phyloP scores from a whole-genome alignment of 768 basidiomycete species.

The Hygrocybe coccinea region DNA sequence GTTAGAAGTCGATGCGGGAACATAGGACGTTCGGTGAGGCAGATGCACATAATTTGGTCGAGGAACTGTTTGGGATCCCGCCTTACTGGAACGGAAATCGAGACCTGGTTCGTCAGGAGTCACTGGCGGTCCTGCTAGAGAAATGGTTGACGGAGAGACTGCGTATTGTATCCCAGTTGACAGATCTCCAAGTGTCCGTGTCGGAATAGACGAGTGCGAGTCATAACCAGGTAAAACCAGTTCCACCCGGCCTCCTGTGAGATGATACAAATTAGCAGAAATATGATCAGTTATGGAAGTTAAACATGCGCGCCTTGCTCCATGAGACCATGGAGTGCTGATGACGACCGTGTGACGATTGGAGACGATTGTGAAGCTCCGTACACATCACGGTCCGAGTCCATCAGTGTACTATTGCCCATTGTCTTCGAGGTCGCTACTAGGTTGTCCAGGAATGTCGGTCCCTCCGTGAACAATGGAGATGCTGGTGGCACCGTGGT shows the following conservation, averaged over 20 bases:
- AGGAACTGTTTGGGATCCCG: background rate
- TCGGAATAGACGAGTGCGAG: constrained; percentile 31
- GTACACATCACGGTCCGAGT: constrained; percentile 27
- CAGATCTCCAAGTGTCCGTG: constrained; percentile 38
- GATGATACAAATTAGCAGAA: background rate
- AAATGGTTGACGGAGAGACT: background rate
- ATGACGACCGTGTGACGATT: constrained; percentile 29
- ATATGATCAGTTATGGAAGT: background rate
- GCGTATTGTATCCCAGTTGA: constrained; percentile 29
- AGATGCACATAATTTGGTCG: background rate
- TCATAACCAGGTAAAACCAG: constrained; percentile 36
- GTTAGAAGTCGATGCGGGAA: background rate
- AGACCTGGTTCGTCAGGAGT: background rate
- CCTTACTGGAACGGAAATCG: background rate
- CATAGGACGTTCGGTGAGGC: background rate
- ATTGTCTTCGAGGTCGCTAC: constrained; percentile 14
- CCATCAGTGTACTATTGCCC: constrained; percentile 23
- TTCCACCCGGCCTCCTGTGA: constrained; percentile 54
- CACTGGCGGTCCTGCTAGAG: background rate
- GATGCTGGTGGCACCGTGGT: constrained; percentile 28
- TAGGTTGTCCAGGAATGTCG: constrained; percentile 12
- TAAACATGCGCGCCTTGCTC: constrained; percentile 44
- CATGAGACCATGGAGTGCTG: constrained; percentile 63
- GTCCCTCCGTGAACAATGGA: constrained; percentile 10
- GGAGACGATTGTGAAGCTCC: constrained; percentile 25